phyloP scores from a whole-genome alignment of 2,329 filamentous ascomycete genomes.

The Penicillium sclerotigenum region DNA sequence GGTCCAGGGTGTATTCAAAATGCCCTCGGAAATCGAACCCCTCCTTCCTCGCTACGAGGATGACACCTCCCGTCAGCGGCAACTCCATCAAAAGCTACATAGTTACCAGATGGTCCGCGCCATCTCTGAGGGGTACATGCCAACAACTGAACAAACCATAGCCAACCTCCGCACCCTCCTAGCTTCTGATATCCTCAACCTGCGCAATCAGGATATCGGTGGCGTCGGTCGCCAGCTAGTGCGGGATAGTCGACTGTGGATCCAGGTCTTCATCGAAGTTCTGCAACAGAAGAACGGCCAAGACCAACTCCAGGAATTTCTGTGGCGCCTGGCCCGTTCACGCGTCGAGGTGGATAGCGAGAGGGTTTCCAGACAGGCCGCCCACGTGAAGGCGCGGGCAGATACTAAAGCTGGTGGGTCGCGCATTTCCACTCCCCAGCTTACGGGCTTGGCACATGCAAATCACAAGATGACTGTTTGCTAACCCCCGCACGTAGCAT shows the following conservation, averaged over 20 bases:
- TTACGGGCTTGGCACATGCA: constrained; percentile 2
- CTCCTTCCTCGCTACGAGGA: constrained; percentile 73
- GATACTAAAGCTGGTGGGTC: constrained; percentile 65
- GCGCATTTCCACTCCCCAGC: neutral
- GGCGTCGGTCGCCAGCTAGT: constrained; percentile 71
- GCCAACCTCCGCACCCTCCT: constrained; percentile 76
- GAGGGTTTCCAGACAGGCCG: constrained; percentile 60
- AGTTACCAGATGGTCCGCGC: constrained; percentile 88
- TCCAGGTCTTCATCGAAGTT: constrained; percentile 77
- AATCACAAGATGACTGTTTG: neutral
- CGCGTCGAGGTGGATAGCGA: constrained; percentile 65
- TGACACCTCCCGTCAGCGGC: constrained; percentile 72
- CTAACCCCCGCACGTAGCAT: constrained; percentile 52
- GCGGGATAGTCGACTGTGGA: constrained; percentile 68
- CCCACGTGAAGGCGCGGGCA: constrained; percentile 63
- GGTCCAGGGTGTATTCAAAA: constrained; percentile 12
- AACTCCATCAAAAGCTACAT: constrained; percentile 85
- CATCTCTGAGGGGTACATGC: constrained; percentile 81
- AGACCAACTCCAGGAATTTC: constrained; percentile 86
- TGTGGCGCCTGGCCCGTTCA: constrained; percentile 80
- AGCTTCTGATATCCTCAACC: constrained; percentile 73
- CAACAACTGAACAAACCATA: constrained; percentile 80
- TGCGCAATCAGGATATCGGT: constrained; percentile 70
- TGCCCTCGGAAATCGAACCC: constrained; percentile 65
- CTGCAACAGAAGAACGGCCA: constrained; percentile 75